Base-by-base conservation (phyloP, 1,139 yeast genomes). In the Geotrichum cucujoidarum region DNA sequence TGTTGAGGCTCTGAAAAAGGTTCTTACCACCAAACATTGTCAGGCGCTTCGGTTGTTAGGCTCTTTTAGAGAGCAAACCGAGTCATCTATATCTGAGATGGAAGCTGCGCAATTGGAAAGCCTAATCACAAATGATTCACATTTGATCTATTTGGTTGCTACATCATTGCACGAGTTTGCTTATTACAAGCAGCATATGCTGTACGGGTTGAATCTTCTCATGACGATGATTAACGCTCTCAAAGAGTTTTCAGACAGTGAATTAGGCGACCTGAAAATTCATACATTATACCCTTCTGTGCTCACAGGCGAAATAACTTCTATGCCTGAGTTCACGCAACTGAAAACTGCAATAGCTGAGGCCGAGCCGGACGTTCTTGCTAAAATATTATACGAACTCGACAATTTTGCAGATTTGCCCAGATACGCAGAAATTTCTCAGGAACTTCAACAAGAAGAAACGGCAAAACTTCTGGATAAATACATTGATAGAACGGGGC, bases 21-120 rank as follows among this genome's bases (percentile, higher is more conserved):
- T 62, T 13, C 70, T 57, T 6, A 50, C 56, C 4, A 40, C 53
- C 4, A 49, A 45, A 6, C 62, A 76, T 53, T 61, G 69, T 25
- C 63, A 63, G 22, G 66, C 73, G 7, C 61, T 77, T 27, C 61
- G 74, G 18, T 68, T 69, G 53, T 68, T 78, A 37, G 77, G 77
- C 0, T 76, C 81, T 0, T 73, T 74, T 55, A 68, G 66, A 61
- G 62, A 59, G 18, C 65, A 68, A 52, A 60, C 73, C 30, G 73
- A 72, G 51, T 57, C 22, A 16, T 43, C 49, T 24, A 22, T 52
- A 6, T 37, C 43, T 3, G 14, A 29, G 4, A 17, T 46, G 16
- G 29, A 18, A 11, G 21, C 20, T 3, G 13, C 13, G 10, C 33
- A 27, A 16, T 22, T 40, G 20, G 41, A 47, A 18, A 13, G 22